Conservation (phyloP, 2,329 filamentous ascomycete genomes). For the Emmonsiellopsis sp. region DNA sequence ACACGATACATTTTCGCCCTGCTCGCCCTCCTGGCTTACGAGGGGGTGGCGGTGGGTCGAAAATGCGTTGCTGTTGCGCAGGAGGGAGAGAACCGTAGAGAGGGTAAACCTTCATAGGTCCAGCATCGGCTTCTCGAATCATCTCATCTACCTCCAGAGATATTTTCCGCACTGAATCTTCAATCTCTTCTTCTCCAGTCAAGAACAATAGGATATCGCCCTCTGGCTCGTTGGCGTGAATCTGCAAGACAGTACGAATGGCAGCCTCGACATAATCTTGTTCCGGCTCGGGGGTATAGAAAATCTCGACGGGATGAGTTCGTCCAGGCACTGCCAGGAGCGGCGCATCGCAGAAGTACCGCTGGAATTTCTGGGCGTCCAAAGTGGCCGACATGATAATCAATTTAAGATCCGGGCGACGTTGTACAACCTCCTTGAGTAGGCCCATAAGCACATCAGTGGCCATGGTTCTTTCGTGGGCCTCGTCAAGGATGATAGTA, state of each 20-base stretch:
- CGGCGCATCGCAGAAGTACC: slow-evolving; percentile 91
- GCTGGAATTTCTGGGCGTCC: slow-evolving; percentile 95
- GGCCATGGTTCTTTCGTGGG: slow-evolving; percentile 92
- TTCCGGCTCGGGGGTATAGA: slow-evolving; percentile 94
- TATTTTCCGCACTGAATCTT: slow-evolving; percentile 91
- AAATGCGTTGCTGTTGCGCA: slow-evolving; percentile 88
- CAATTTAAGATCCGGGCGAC: slow-evolving; percentile 86
- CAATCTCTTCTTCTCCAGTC: slow-evolving; percentile 97
- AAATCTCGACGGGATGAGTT: slow-evolving; percentile 95
- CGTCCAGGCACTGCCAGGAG: slow-evolving; percentile 88
- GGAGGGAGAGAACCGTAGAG: slow-evolving; percentile 91
- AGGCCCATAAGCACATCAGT: slow-evolving; percentile 97
- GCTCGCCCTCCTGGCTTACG: slow-evolving; percentile 67
- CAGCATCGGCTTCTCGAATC: slow-evolving; percentile 80
- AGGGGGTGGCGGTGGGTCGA: slow-evolving; percentile 74
- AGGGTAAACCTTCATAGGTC: slow-evolving; percentile 81
- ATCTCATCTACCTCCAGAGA: slow-evolving; percentile 84
- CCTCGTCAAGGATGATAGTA: slow-evolving; percentile 97
- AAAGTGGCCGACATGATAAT: slow-evolving; percentile 98
- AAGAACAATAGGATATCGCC: slow-evolving; percentile 92
- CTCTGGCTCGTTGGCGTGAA: slow-evolving; percentile 84
- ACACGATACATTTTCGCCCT: slow-evolving; percentile 88
- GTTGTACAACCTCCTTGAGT: slow-evolving; percentile 76
- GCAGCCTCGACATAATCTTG: slow-evolving; percentile 95
- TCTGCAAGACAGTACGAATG: slow-evolving; percentile 88